Evolutionary conservation across 2,329 filamentous ascomycete genomes (phyloP).

Genomic region (Diaporthe vaccinii): DNA sequence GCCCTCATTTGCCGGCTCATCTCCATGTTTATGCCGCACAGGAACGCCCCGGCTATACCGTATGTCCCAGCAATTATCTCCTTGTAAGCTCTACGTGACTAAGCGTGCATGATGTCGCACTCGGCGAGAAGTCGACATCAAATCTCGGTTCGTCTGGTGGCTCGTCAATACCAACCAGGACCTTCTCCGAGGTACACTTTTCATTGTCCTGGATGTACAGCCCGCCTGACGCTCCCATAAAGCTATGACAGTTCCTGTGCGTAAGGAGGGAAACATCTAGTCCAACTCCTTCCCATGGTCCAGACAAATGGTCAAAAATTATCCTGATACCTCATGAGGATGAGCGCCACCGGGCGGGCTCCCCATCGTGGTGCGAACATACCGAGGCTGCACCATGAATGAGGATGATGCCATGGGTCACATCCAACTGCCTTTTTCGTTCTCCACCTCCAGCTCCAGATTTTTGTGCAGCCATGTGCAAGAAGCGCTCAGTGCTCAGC

Average conservation of each 20-base stretch:
- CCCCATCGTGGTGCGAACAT: neutral
- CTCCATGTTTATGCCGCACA: constrained; percentile 33
- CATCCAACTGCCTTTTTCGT: neutral
- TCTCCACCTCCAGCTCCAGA: constrained; percentile 11
- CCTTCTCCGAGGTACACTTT: constrained; percentile 27
- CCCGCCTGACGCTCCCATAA: neutral
- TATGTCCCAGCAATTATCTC: constrained; percentile 24
- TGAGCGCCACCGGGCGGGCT: neutral
- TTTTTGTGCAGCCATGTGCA: constrained; percentile 10
- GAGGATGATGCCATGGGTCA: neutral
- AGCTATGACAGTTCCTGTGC: neutral
- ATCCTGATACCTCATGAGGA: neutral
- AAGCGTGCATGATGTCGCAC: constrained; percentile 12
- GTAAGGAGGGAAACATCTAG: neutral
- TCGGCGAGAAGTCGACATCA: constrained; percentile 17
- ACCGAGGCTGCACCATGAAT: neutral
- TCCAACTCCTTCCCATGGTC: neutral
- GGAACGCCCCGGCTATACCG: constrained; percentile 20
- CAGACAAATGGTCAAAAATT: neutral
- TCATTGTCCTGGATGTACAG: constrained; percentile 12
- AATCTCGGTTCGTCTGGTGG: constrained; percentile 27
- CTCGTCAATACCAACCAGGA: constrained; percentile 18
- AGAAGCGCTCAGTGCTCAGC: constrained; percentile 24
- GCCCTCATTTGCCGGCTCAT: constrained; percentile 28
- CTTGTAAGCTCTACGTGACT: constrained; percentile 25